Base-by-base conservation (phyloP, 176 grass and related monocot species). In the Bolboschoenus planiculmis region DNA sequence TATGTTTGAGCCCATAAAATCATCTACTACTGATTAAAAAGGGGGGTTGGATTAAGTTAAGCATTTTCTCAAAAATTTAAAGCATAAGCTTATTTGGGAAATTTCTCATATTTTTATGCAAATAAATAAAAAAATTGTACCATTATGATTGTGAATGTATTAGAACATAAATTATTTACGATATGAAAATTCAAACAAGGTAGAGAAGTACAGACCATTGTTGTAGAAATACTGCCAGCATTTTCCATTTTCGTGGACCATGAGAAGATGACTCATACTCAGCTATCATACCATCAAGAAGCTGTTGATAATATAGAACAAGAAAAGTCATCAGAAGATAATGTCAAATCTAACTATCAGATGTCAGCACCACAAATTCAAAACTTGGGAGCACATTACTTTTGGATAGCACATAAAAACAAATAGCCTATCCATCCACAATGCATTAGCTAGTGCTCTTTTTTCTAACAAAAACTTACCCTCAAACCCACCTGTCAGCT, bases 191-290 rank as follows among this genome's bases (percentile, higher is more conserved):
- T 13, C 54, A 74, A 65, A 54, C 0, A 82, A 84, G 33, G 24
- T 77, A 78, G 82, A 79, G 64, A 80, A 29, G 56, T 18, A 34
- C 62, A 44, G 82, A 99, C 96, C 96, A 91, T 73, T 93, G 90
- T 44, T 91, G 92, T 40, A 99, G 64, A 88, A 99, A 95, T 29
- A 85, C 61, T 74, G 86, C 89, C 47, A 99, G 81, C 56, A 23
- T 90, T 91, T 86, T 88, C 96, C 96, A 99, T 89, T 95, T 95
- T 63, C 63, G 88, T 10, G 92, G 90, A 62, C 92, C 92, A 84
- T 93, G 89, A 85, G 92, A 88, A 9, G 83, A 91, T 63, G 86
- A 93, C 30, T 99, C 92, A 9, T 93, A 99, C 60, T 90, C 88
- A 3, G 70, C 79, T 62, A 99, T 83, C 29, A 99, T 83, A 44